These are phyloP conservation scores for Raffaelea albimanens DNA, from an alignment of 2,329 filamentous ascomycete species.

Conservation along the genomic window DNA sequence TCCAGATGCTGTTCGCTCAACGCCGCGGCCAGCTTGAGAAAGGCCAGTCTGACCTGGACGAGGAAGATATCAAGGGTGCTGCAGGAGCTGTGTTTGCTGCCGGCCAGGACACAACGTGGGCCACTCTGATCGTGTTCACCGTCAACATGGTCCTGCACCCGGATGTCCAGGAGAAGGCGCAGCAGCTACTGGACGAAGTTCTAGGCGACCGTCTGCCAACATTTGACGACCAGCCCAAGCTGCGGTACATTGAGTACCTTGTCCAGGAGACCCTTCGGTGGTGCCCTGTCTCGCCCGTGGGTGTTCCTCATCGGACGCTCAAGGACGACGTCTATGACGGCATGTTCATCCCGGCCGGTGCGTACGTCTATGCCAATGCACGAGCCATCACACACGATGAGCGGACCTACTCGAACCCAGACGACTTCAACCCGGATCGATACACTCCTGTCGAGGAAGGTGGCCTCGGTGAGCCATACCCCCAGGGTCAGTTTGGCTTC, in stretches of 20 bases:
- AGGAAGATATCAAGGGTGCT: conserved; percentile 24
- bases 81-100: conserved; percentile 27
- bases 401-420: conserved; percentile 25
- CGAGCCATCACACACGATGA: conserved; percentile 38
- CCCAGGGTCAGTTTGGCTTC: conserved; percentile 38
- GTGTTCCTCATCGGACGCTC: conserved; percentile 30
- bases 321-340: conserved; percentile 30
- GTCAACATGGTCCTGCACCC: conserved; percentile 35
- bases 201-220: conserved; percentile 30
- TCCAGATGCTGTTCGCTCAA: conserved; percentile 6
- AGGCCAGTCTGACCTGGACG: conserved; percentile 15
- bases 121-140: conserved; percentile 30
- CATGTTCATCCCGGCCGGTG: conserved; percentile 16
- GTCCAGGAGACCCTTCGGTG: conserved; percentile 36
- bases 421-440: conserved; percentile 29
- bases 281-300: conserved; percentile 28
- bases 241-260: conserved; percentile 33
- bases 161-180: conserved; percentile 30
- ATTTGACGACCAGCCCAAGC: conserved; percentile 24
- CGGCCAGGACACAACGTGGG: conserved; percentile 33
- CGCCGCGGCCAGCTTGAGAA: conserved; percentile 11
- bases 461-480: conserved; percentile 29
- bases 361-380: conserved; percentile 31
- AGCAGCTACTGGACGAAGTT: conserved; percentile 29
- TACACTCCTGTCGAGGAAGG: conserved; percentile 28